Conservation (phyloP, 2,329 filamentous ascomycete genomes). For the Colletotrichum musicola region DNA sequence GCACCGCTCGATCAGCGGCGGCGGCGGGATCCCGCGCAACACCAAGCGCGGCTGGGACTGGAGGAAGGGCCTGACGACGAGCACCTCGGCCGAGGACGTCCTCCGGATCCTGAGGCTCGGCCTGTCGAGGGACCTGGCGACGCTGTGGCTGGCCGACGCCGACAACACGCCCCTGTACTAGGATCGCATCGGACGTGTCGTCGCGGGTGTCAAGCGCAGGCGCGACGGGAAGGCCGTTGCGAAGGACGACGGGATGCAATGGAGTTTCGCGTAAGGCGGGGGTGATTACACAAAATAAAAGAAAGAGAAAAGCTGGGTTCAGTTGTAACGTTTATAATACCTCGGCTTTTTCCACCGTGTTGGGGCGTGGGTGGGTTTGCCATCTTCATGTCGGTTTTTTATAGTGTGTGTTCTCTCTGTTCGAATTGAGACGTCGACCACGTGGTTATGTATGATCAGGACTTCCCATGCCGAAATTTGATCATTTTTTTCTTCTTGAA, state of each 20-base stretch:
- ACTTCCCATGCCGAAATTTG: too few relatives aligned
- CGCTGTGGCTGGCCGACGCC: slow-evolving; percentile 76
- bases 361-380: too few relatives aligned
- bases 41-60: slow-evolving; percentile 80
- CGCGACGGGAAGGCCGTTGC: slow-evolving; percentile 8
- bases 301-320: slow-evolving; percentile 2
- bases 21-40: slow-evolving; percentile 48
- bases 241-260: slow-evolving; percentile 10
- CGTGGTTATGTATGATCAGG: too few relatives aligned
- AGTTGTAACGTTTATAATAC: slow-evolving; percentile 18
- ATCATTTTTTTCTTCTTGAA: too few relatives aligned
- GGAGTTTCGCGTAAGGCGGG: slow-evolving; percentile 27
- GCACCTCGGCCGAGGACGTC: slow-evolving; percentile 76
- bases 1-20: slow-evolving; percentile 68
- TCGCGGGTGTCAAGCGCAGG: slow-evolving; percentile 34
- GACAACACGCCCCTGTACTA: slow-evolving; percentile 64
- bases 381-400: too few relatives aligned
- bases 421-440: too few relatives aligned
- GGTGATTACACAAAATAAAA: slow-evolving; percentile 18
- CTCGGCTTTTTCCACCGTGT: slow-evolving; percentile 3
- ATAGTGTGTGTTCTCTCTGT: too few relatives aligned
- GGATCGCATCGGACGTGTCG: slow-evolving; percentile 34
- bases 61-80: slow-evolving; percentile 79
- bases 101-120: slow-evolving; percentile 78
- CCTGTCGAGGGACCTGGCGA: slow-evolving; percentile 79